Conservation (phyloP, 2,329 filamentous ascomycete genomes). For the Colletotrichum falcatum region DNA sequence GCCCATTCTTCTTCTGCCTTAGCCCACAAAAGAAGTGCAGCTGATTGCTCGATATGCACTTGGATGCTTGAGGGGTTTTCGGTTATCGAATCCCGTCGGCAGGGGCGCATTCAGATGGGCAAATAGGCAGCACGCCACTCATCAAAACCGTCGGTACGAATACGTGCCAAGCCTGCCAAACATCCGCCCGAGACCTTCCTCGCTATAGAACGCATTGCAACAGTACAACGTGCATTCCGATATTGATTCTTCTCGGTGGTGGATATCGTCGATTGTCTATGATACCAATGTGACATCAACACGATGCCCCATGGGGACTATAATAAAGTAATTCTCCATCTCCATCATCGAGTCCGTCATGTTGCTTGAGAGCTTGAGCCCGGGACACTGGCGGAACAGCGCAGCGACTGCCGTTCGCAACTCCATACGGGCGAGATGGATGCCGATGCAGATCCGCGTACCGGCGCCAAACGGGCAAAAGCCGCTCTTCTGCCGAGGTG, state of each 20-base stretch:
- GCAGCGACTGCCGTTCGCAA: conserved; percentile 62
- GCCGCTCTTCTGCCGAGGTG: conserved; percentile 57
- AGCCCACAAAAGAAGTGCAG: neutral
- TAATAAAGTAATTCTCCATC: conserved; percentile 49
- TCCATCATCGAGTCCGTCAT: conserved; percentile 54
- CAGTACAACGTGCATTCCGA: neutral
- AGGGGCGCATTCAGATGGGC: neutral
- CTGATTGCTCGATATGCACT: neutral
- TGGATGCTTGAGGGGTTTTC: neutral
- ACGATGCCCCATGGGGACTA: neutral
- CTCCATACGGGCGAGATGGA: conserved; percentile 69
- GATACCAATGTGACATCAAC: neutral
- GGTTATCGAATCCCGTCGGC: neutral
- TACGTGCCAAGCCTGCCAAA: neutral
- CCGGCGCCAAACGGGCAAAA: conserved; percentile 67
- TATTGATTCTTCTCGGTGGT: neutral
- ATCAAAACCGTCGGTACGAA: neutral
- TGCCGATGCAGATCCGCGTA: conserved; percentile 61
- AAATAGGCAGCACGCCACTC: neutral
- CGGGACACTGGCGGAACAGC: conserved; percentile 63
- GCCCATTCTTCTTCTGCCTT: neutral
- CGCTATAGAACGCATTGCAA: neutral
- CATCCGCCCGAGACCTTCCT: neutral
- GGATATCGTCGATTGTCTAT: neutral
- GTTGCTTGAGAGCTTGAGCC: conserved; percentile 47